Evolutionary conservation across 441 rosid species (phyloP), one percentile per base, ranked within the genome.

Genomic region (Euphorbia celastroides): DNA sequence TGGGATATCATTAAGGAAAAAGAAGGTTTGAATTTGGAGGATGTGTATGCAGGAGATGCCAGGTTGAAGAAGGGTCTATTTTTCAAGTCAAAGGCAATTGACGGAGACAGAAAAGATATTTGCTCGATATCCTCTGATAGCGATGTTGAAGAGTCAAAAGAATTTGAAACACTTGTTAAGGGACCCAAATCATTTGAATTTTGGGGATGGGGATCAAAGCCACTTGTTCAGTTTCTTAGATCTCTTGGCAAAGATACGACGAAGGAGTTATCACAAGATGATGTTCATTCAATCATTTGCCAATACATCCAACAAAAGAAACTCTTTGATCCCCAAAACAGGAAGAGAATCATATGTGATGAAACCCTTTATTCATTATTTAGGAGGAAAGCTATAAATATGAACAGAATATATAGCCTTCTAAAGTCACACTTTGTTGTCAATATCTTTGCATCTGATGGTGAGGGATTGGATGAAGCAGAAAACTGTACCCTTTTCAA

Each of bases 1-100:
- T 87, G 88, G 88, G 83, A 79, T 61, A 77, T 79, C 36, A 66
- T 77, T 32, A 87, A 87, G 75, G 81, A 76, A 26, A 60, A 71
- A 54, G 87, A 84, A 68, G 60, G 70, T 17, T 75, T 82, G 70
- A 81, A 73, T 57, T 60, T 79, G 63, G 81, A 79, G 30, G 75
- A 80, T n/a, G 73, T 85, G 63, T 73, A 74, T 70, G 67, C 75
- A 2, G 81, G 87, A 41, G 69, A 78, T 65, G 67, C 38, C 50
- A 55, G 66, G 42, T 36, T 85, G 79, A 75, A 67, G 79, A 81
- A 66, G 61, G 75, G 81, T 26, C 63, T 5, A 19, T 63, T 59
- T 20, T 57, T 26, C 20, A 63, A 67, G 30, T 51, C 75, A 31
- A 57, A 59, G 20, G 58, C 46, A 52, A 13, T 28, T 62, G 44